Evolutionary conservation across 768 basidiomycete genomes (phyloP).

Genomic region (Exsudoporus frostii): DNA sequence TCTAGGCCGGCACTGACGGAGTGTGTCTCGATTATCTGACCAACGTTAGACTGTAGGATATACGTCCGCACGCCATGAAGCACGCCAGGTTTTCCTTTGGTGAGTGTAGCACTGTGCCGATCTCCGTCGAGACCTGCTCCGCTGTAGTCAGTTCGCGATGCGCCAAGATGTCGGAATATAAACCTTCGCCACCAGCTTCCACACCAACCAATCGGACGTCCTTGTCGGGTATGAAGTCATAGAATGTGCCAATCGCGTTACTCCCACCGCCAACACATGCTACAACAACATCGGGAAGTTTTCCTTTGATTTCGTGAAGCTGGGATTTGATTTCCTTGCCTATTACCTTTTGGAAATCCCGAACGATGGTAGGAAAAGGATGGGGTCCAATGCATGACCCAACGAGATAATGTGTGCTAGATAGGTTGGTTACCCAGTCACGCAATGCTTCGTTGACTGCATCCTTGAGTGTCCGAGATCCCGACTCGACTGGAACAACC

Average conservation of each 20-base stretch:
- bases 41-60: conserved; percentile 81
- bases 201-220: conserved; percentile 86
- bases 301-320: conserved; percentile 65
- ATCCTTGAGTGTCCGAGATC: conserved; percentile 94
- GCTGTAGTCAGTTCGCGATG: conserved; percentile 7
- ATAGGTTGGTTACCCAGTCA: conserved; percentile 96
- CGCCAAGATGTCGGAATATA: conserved; percentile 8
- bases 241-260: conserved; percentile 98
- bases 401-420: conserved; percentile 93
- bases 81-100: conserved; percentile 89
- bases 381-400: conserved; percentile 98
- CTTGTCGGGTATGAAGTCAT: conserved; percentile 91
- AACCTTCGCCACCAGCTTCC: conserved; percentile 96
- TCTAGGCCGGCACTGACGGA: conserved; percentile 95
- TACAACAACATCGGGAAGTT: conserved; percentile 90
- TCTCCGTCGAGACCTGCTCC: conserved; percentile 68
- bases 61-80: conserved; percentile 96
- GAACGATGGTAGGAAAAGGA: conserved; percentile 98
- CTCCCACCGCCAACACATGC: conserved; percentile 98
- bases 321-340: conserved; percentile 93
- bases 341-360: conserved; percentile 96
- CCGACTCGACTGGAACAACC: conserved; percentile 93
- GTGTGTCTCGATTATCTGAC: conserved; percentile 97
- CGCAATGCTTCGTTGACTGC: conserved; percentile 98
- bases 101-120: conserved; percentile 88